These are phyloP conservation scores for Xylaria sp. DNA, from an alignment of 2,329 filamentous ascomycete species.

Conservation along the genomic window DNA sequence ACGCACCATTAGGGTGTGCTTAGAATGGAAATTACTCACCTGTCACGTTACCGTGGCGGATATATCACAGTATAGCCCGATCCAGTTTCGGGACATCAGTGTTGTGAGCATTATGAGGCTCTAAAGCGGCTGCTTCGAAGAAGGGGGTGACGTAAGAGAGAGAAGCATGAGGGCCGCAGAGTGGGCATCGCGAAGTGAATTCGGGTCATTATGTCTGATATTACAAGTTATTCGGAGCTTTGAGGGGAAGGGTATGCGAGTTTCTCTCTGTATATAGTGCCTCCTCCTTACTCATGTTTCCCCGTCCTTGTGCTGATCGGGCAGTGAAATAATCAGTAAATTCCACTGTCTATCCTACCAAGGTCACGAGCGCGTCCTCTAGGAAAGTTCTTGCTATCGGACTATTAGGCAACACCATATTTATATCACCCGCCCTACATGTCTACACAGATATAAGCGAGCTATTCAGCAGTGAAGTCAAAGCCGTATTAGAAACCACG, in stretches of 20 bases:
- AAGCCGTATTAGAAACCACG: slow-evolving; percentile 42
- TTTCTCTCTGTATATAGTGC: slow-evolving; percentile 8
- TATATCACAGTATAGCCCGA: slow-evolving; percentile 38
- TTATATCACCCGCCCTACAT: slow-evolving; percentile 54
- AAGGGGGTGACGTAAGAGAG: slow-evolving; percentile 55
- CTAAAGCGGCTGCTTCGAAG: slow-evolving; percentile 41
- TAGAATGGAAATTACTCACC: neutral
- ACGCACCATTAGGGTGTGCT: neutral
- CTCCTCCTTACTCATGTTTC: neutral
- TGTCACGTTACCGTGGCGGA: slow-evolving; percentile 18
- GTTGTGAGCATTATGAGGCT: slow-evolving; percentile 36
- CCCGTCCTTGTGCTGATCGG: slow-evolving; percentile 8
- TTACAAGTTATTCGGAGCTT: slow-evolving; percentile 64
- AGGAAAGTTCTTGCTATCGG: slow-evolving; percentile 60
- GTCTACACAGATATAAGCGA: slow-evolving; percentile 62
- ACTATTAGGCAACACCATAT: slow-evolving; percentile 45
- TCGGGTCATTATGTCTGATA: slow-evolving; percentile 60
- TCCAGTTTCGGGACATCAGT: slow-evolving; percentile 38
- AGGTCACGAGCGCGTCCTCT: slow-evolving; percentile 61
- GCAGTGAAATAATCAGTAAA: slow-evolving; percentile 42
- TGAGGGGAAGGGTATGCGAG: slow-evolving; percentile 64
- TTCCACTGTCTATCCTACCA: slow-evolving; percentile 71
- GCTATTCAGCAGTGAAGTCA: slow-evolving; percentile 47
- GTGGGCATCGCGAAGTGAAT: slow-evolving; percentile 66
- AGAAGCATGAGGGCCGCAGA: slow-evolving; percentile 60